These are phyloP conservation scores for Rhizophora mangle DNA, from an alignment of 345 rosid species.

Conservation along the genomic window DNA sequence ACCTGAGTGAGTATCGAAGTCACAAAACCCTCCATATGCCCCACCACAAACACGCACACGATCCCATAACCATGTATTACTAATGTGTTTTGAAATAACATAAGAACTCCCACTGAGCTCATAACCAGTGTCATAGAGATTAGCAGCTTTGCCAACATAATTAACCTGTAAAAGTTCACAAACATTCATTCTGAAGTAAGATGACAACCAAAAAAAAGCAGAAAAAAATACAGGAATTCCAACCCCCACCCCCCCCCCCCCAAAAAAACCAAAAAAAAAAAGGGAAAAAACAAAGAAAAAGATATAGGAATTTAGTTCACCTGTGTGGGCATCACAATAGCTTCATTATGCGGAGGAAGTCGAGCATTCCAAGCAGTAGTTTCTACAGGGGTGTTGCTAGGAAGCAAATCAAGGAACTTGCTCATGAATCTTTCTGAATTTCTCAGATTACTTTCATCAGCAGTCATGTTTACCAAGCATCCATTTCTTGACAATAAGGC, in stretches of 20 bases:
- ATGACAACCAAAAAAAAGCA: too few species aligned
- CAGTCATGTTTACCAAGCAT: conserved; percentile 84
- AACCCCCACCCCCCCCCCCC: too few species aligned
- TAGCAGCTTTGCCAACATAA: conserved; percentile 94
- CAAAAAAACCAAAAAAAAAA: too few species aligned
- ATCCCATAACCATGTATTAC: conserved; percentile 97
- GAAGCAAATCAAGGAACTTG: conserved; percentile 86
- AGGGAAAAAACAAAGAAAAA: conserved; percentile 1
- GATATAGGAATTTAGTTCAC: conserved; percentile 25
- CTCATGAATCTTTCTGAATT: conserved; percentile 55
- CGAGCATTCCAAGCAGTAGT: conserved; percentile 53
- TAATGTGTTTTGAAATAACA: conserved; percentile 84
- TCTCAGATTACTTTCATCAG: conserved; percentile 68
- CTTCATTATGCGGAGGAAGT: conserved; percentile 71
- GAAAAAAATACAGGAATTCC: too few species aligned
- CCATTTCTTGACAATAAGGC: conserved; percentile 71
- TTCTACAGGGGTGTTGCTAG: conserved; percentile 47
- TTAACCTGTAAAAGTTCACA: conserved; percentile 59
- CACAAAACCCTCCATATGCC: conserved; percentile 96
- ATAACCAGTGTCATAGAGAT: conserved; percentile 72
- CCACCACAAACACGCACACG: conserved; percentile 97
- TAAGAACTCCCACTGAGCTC: conserved; percentile 83
- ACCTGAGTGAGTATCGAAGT: conserved; percentile 96
- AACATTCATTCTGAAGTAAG: neutral
- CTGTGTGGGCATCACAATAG: conserved; percentile 93